Conservation (phyloP, 192 early-diverging fungal genomes). For the Irineochytrium annulatum region DNA sequence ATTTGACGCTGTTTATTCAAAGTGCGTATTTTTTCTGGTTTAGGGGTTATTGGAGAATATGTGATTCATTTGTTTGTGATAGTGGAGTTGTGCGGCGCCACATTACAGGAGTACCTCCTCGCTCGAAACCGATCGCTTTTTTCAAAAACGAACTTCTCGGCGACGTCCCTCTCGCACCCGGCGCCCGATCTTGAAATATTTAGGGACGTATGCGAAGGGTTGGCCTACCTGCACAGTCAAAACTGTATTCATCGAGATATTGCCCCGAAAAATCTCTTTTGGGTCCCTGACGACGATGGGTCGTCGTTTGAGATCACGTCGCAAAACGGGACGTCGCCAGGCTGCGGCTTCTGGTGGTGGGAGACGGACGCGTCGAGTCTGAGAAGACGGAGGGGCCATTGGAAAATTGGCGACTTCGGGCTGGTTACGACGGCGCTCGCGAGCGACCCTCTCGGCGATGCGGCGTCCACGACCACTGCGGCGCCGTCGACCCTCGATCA, state of each 20-base stretch:
- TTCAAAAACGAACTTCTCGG: not conserved
- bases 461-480: not conserved
- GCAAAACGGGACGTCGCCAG: no score
- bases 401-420: slow-evolving; percentile 98
- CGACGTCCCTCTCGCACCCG: not conserved
- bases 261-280: slow-evolving; percentile 47
- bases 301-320: slow-evolving; percentile 1
- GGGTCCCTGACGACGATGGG: slow-evolving; percentile 11
- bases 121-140: slow-evolving; percentile 25
- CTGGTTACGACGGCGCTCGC: slow-evolving; percentile 64
- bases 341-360: no score
- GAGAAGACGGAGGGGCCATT: slow-evolving; percentile 30
- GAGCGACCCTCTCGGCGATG: not conserved
- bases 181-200: slow-evolving; percentile 51
- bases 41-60: slow-evolving; percentile 39
- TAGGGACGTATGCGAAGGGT: slow-evolving; percentile 70
- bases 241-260: slow-evolving; percentile 62
- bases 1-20: slow-evolving; percentile 45
- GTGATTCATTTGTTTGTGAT: slow-evolving; percentile 54
- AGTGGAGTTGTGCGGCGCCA: slow-evolving; percentile 78
- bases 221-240: slow-evolving; percentile 68
- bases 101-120: slow-evolving; percentile 55
- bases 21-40: slow-evolving; percentile 23
- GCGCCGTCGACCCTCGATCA: not conserved
- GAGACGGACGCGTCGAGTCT: not conserved